Evolutionary conservation across 2,329 filamentous ascomycete species (phyloP).

Genomic region (Pseudogymnoascus sp.): DNA sequence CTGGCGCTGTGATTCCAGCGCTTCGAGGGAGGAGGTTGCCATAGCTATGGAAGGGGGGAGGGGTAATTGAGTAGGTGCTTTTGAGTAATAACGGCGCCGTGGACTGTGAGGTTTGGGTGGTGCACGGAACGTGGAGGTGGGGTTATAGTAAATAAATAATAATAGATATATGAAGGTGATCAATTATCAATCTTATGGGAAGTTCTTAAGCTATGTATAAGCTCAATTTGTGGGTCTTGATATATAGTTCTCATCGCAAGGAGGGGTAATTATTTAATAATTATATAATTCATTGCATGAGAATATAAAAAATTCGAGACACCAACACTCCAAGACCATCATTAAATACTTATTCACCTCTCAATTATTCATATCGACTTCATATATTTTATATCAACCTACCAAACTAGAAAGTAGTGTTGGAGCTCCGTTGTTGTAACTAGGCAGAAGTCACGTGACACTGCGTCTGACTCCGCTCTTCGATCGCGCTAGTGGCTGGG

Average conservation of each 20-base stretch:
- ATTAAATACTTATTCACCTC: background rate
- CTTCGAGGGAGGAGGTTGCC: constrained; percentile 21
- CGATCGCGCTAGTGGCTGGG: constrained; percentile 4
- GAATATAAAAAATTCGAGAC: background rate
- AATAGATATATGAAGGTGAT: background rate
- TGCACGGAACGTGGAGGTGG: background rate
- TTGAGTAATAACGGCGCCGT: background rate
- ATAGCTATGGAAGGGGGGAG: constrained; percentile 13
- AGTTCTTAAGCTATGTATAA: background rate
- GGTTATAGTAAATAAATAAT: background rate
- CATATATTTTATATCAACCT: background rate
- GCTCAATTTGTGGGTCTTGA: background rate
- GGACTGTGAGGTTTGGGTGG: background rate
- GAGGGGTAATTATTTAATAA: background rate
- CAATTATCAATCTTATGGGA: background rate
- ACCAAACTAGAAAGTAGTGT: background rate
- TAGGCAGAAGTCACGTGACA: background rate
- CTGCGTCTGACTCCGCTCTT: background rate
- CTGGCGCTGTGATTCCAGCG: constrained; percentile 28
- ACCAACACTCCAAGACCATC: background rate
- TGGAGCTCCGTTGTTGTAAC: background rate
- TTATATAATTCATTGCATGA: background rate
- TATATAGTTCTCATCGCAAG: background rate
- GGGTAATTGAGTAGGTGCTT: background rate
- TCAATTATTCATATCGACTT: background rate